Percentiles rank a stretch among this genome's conserved stretches.
Conservation (phyloP, 2,329 filamentous ascomycete species). For the Botryotinia convoluta region DNA sequence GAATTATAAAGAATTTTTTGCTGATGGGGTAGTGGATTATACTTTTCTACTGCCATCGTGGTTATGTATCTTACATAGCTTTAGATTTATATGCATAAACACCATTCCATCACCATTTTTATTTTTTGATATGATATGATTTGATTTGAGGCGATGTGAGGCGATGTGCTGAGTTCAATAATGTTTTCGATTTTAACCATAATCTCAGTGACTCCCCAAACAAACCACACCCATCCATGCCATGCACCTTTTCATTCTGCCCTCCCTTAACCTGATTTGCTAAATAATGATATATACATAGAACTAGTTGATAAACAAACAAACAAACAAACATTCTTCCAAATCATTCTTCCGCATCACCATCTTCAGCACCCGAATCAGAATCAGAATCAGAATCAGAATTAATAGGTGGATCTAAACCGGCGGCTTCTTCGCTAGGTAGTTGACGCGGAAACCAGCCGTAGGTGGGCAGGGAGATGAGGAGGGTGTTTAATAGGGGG, state of each 20-base stretch:
- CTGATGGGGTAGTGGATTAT: neutral
- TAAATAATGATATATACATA: no score
- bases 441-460: slow-evolving; percentile 45
- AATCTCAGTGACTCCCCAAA: no score
- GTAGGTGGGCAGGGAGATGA: slow-evolving; percentile 38
- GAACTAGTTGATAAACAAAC: no score
- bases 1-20: slow-evolving; percentile 20
- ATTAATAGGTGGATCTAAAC: slow-evolving; percentile 26
- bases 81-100: slow-evolving; percentile 28
- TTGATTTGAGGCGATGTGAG: neutral
- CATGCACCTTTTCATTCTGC: neutral
- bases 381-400: slow-evolving; percentile 28
- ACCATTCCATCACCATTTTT: slow-evolving; percentile 23
- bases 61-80: slow-evolving; percentile 33
- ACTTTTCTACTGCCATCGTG: slow-evolving; percentile 24
- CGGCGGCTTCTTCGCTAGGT: slow-evolving; percentile 33
- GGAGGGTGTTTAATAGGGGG: slow-evolving; percentile 36
- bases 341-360: neutral
- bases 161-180: neutral
- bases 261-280: neutral
- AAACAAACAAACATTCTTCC: no score
- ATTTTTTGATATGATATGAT: neutral
- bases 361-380: neutral
- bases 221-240: neutral
- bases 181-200: neutral